These are phyloP conservation scores for Paramecium caudatum DNA, from an alignment of 73 alveolate genomes.

Conservation along the genomic window DNA sequence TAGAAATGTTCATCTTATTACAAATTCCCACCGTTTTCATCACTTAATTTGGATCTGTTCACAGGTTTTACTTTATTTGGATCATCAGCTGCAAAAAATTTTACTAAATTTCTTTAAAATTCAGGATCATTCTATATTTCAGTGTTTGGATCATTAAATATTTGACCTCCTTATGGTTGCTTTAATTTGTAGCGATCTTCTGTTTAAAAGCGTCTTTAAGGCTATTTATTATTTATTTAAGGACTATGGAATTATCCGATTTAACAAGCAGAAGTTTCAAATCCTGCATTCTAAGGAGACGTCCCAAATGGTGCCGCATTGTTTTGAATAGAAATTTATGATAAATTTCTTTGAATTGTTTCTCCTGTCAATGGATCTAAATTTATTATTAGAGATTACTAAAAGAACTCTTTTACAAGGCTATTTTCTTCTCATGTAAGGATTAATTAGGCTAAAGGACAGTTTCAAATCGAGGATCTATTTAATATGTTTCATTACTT, in stretches of 20 bases:
- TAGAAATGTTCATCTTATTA: not conserved
- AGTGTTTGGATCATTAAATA: not conserved
- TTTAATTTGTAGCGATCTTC: not conserved
- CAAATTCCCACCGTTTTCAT: too few relatives aligned
- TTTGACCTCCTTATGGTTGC: not conserved
- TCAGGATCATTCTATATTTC: not conserved
- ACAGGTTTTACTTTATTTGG: too few relatives aligned
- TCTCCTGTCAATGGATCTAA: slow-evolving; percentile 61
- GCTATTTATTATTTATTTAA: not conserved
- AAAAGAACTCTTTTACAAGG: not conserved
- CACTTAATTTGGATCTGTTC: too few relatives aligned
- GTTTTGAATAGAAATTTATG: not conserved
- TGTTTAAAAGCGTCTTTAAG: not conserved
- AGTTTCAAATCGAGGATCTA: too few relatives aligned
- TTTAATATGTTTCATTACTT: too few relatives aligned
- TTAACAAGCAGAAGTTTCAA: not conserved
- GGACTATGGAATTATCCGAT: not conserved
- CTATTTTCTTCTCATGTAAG: not conserved
- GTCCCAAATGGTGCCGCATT: not conserved
- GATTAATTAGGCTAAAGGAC: too few relatives aligned
- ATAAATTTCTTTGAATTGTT: not conserved
- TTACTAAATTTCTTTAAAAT: not conserved
- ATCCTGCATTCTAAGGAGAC: not conserved
- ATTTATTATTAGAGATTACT: not conserved
- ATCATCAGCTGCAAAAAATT: slow-evolving; percentile 53